phyloP scores from a whole-genome alignment of 352 stramenopile genomes.

The Aphanomyces cochlioides region DNA sequence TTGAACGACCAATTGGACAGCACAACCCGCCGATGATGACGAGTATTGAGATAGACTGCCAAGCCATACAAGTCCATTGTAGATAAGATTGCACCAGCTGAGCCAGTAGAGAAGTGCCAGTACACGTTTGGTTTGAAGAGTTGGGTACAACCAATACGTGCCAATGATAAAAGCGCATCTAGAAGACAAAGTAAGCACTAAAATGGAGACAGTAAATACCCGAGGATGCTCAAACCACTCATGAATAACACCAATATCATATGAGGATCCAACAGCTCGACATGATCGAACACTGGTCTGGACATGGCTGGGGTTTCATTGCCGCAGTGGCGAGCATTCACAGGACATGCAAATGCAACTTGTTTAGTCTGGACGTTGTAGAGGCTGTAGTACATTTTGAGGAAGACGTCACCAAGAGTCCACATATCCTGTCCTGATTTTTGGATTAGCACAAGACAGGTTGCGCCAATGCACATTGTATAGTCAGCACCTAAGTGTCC shows the following conservation, averaged over 20 bases:
- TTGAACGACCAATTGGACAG: constrained; percentile 49
- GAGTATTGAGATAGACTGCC: constrained; percentile 18
- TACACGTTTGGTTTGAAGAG: constrained; percentile 46
- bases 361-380: constrained; percentile 87
- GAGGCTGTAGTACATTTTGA: constrained; percentile 93
- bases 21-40: constrained; percentile 39
- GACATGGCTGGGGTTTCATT: constrained; percentile 38
- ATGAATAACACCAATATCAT: constrained; percentile 70
- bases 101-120: constrained; percentile 68
- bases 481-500: constrained; percentile 50
- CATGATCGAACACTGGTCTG: constrained; percentile 47
- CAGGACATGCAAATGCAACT: constrained; percentile 76
- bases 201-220: constrained; percentile 33
- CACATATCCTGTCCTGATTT: constrained; percentile 86
- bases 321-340: constrained; percentile 48
- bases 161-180: constrained; percentile 49
- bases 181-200: neutral
- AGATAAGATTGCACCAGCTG: constrained; percentile 52
- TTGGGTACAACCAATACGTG: constrained; percentile 64
- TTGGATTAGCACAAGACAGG: constrained; percentile 71
- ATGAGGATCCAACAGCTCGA: constrained; percentile 72
- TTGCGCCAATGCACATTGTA: constrained; percentile 71
- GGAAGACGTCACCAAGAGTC: constrained; percentile 97
- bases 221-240: constrained; percentile 62
- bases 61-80: constrained; percentile 61